Evolutionary conservation across 805 yeast species (phyloP).

Genomic region (Debaryomyces castellii): DNA sequence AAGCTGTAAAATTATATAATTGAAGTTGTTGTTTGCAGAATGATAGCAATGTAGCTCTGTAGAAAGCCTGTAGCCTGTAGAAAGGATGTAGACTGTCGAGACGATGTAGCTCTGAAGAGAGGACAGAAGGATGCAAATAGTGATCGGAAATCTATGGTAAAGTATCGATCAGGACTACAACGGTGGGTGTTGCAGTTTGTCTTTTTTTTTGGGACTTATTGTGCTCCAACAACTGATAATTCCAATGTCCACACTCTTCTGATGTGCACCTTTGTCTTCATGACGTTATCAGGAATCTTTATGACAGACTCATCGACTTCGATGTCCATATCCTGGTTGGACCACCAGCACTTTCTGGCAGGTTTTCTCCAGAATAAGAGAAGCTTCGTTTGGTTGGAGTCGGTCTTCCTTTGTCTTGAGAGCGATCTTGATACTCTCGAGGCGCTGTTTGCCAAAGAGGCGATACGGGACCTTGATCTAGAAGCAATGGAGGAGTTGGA

Average conservation of each 20-base stretch:
- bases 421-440: constrained; percentile 59
- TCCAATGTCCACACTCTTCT: constrained; percentile 98
- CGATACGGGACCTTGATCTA: constrained; percentile 53
- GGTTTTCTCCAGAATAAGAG: constrained; percentile 96
- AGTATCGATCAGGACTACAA: background rate
- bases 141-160: background rate
- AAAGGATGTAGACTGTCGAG: too few species aligned
- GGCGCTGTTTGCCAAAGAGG: constrained; percentile 56
- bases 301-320: constrained; percentile 22
- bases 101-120: background rate
- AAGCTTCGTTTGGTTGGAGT: constrained; percentile 55
- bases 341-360: constrained; percentile 99
- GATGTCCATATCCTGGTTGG: constrained; percentile 55
- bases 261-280: constrained; percentile 67
- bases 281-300: constrained; percentile 12
- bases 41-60: background rate
- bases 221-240: constrained; percentile 84
- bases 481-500: constrained; percentile 37
- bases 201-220: too few species aligned
- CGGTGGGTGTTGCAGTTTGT: too few species aligned
- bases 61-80: too few species aligned
- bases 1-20: background rate
- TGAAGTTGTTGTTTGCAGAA: background rate
- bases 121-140: background rate
- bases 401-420: constrained; percentile 48